Conservation (phyloP, 2,329 filamentous ascomycete genomes). For the Conoideocrella luteorostrata region DNA sequence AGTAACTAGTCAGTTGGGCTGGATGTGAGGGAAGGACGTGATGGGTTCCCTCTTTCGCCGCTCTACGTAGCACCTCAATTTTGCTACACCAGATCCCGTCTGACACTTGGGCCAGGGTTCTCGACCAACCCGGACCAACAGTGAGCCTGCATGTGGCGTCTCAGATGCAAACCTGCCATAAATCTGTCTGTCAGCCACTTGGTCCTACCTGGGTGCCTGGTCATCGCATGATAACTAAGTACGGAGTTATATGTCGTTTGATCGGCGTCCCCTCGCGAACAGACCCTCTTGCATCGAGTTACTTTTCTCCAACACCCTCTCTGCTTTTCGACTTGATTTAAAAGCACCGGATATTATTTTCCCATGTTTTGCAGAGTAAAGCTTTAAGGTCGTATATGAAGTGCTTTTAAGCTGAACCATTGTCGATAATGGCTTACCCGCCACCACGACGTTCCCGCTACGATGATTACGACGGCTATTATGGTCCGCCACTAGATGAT, state of each 20-base stretch:
- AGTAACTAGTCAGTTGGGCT: too few species aligned
- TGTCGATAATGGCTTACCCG: slow-evolving; percentile 11
- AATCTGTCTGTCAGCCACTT: neutral
- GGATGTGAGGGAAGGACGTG: too few species aligned
- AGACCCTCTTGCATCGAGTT: neutral
- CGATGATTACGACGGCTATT: slow-evolving; percentile 21
- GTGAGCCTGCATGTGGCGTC: too few species aligned
- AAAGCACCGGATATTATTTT: neutral
- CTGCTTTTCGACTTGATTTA: neutral
- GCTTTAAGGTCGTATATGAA: too few species aligned
- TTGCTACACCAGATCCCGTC: too few species aligned
- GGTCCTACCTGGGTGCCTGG: too few species aligned
- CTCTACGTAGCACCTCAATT: too few species aligned
- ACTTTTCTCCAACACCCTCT: neutral
- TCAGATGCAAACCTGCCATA: neutral
- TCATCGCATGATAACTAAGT: too few species aligned
- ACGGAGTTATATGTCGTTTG: neutral
- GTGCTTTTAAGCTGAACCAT: neutral
- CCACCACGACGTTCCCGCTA: slow-evolving; percentile 18
- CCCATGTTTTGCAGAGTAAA: too few species aligned
- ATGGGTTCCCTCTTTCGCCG: too few species aligned
- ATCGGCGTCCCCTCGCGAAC: neutral
- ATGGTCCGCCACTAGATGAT: slow-evolving; percentile 7
- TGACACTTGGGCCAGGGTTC: too few species aligned
- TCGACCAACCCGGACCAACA: too few species aligned